These are phyloP conservation scores for Plectosphaerella cucumerina DNA, from an alignment of 2,329 filamentous ascomycete genomes.

Conservation along the genomic window DNA sequence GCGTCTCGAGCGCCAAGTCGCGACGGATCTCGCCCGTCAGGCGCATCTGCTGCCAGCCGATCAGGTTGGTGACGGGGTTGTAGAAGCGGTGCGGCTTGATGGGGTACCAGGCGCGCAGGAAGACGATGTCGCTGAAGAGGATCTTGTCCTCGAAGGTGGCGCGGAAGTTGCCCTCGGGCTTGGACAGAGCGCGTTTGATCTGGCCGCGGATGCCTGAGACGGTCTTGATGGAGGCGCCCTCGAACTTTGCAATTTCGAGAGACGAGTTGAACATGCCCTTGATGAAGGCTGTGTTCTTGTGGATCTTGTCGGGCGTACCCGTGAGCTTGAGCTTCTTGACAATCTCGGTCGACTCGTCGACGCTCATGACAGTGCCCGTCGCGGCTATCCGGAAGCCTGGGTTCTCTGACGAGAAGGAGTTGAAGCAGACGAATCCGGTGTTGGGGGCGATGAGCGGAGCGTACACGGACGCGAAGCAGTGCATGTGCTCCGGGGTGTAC, in stretches of 20 bases:
- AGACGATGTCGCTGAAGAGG: conserved; percentile 92
- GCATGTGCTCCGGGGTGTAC: conserved; percentile 99
- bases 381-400: conserved; percentile 93
- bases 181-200: conserved; percentile 91
- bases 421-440: conserved; percentile 91
- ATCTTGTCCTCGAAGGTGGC: conserved; percentile 99
- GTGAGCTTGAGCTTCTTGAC: conserved; percentile 99
- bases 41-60: conserved; percentile 92
- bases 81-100: conserved; percentile 95
- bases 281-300: conserved; percentile 98
- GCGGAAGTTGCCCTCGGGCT: conserved; percentile 92
- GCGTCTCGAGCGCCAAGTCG: conserved; percentile 70
- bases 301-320: conserved; percentile 92
- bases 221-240: conserved; percentile 91
- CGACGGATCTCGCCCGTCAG: conserved; percentile 87
- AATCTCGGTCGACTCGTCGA: conserved; percentile 94
- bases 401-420: conserved; percentile 78
- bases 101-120: conserved; percentile 94
- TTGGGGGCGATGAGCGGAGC: conserved; percentile 93
- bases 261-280: conserved; percentile 96
- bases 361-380: conserved; percentile 87
- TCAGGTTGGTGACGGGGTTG: conserved; percentile 89
- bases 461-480: conserved; percentile 95
- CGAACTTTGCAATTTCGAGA: conserved; percentile 96
- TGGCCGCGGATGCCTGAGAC: conserved; percentile 94